Evolutionary conservation across 2,329 filamentous ascomycete genomes (phyloP), one percentile per base, ranked within the genome.

Genomic region (Hypoxylon sp.): DNA sequence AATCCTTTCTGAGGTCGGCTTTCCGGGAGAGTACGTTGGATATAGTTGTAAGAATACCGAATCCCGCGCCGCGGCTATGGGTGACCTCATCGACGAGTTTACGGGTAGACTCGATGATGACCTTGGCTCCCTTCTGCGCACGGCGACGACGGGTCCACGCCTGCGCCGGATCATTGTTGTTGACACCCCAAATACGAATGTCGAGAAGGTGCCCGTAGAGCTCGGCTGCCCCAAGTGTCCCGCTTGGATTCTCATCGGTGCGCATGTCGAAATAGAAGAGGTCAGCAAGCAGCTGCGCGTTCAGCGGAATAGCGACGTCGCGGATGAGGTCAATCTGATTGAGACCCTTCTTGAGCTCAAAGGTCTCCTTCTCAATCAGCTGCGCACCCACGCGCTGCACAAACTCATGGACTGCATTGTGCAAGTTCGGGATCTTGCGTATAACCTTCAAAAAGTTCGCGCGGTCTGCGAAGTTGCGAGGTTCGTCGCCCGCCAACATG

Each of bases 201-300:
- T 84, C 78, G 17, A 83, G 71, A 21, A 85, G 75, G 19, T 80
- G 68, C 1, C 75, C 76, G 74, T 84, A 86, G 28, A 86, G 69
- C 17, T 84, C 79, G 0, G 80, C 75, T 1, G 75, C 69, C 2
- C 77, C 75, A n/a, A 82, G 78, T 0, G 73, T 75, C 9, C 88
- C 88, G 9, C 79, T 78, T 0, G 87, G 87, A 19, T 85, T 83
- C 70, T 88, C 82, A 0, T 82, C 77, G 0, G 84, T 85, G 70
- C 87, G 86, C 30, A 90, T 72, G 2, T 89, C 88, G 34, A 89
- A 80, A 57, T 86, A 87, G 75, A 89, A 88, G 11, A 87, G 78
- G 45, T 88, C 84, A 0, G 86, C 83, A 1, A 88, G 81, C 73
- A 87, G 84, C 46, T 84, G 79, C 2, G 87, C 83, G 3, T 87